These are phyloP conservation scores for Hericium coralloides DNA, from an alignment of 768 basidiomycete species.

Conservation along the genomic window DNA sequence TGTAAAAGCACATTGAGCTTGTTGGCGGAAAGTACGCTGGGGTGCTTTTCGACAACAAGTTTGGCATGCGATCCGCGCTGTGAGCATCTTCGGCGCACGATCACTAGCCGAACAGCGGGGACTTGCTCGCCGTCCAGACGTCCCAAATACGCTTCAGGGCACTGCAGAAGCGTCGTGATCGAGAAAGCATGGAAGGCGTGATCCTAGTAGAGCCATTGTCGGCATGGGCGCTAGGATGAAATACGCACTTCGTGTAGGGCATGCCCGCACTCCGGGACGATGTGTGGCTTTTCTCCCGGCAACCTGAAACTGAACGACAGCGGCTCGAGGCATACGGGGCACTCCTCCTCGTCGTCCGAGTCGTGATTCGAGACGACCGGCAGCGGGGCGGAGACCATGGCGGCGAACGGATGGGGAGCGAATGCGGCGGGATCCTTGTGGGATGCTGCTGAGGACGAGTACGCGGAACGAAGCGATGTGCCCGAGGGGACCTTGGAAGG, in stretches of 20 bases:
- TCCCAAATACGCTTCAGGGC: neutral
- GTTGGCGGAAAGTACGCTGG: too few relatives aligned
- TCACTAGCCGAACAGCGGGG: too few relatives aligned
- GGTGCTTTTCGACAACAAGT: too few relatives aligned
- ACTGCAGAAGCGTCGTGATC: neutral
- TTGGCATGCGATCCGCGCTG: too few relatives aligned
- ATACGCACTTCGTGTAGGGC: conserved; percentile 80
- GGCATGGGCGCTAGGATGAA: too few relatives aligned
- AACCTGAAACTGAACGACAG: conserved; percentile 88
- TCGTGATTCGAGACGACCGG: conserved; percentile 67
- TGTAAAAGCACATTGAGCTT: too few relatives aligned
- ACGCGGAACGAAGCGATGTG: neutral
- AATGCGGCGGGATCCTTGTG: conserved; percentile 26
- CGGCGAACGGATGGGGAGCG: conserved; percentile 41
- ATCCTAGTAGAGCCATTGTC: too few relatives aligned
- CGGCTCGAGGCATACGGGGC: conserved; percentile 94
- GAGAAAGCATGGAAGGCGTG: neutral
- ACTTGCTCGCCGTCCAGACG: too few relatives aligned
- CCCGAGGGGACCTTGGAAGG: conserved; percentile 1
- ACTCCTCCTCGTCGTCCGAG: conserved; percentile 69
- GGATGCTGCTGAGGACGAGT: conserved; percentile 21
- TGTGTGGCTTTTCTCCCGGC: conserved; percentile 94
- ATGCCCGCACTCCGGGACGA: conserved; percentile 96
- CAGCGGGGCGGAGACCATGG: conserved; percentile 55
- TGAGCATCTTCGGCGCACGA: too few relatives aligned